Evolutionary conservation across 176 grass and related monocot genomes (phyloP).

Genomic region (Metroxylon sagu): DNA sequence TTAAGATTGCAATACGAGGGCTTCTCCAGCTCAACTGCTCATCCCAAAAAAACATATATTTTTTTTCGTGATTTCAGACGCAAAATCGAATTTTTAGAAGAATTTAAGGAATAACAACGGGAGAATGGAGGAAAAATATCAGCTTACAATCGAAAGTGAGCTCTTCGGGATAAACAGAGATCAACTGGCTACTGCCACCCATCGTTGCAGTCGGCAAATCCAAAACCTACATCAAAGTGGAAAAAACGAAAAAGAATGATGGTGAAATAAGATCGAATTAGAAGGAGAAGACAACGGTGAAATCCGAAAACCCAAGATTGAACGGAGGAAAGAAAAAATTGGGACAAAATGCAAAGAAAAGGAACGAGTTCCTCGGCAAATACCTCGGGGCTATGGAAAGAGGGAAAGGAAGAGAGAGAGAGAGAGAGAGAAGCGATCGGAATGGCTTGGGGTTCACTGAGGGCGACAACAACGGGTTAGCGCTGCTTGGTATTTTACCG

Average conservation of each 20-base stretch:
- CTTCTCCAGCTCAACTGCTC: slow-evolving; percentile 89
- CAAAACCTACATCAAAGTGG: slow-evolving; percentile 5
- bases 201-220: slow-evolving; percentile 32
- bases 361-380: no score
- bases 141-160: slow-evolving; percentile 80
- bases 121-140: slow-evolving; percentile 8
- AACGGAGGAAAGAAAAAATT: slow-evolving; percentile 4
- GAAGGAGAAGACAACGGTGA: no score
- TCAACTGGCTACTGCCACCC: slow-evolving; percentile 64
- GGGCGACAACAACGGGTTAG: slow-evolving; percentile 46
- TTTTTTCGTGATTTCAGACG: not conserved
- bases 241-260: slow-evolving; percentile 16
- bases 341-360: no score
- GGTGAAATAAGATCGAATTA: no score
- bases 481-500: slow-evolving; percentile 25
- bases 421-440: not conserved
- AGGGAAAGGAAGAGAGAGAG: slow-evolving; percentile 2
- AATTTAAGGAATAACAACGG: not conserved
- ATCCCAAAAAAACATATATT: slow-evolving; percentile 10
- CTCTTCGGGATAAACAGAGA: slow-evolving; percentile 83
- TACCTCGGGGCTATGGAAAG: slow-evolving; percentile 1
- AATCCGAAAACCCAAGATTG: no score
- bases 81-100: slow-evolving; percentile 9
- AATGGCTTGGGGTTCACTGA: slow-evolving; percentile 38
- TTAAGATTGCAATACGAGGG: slow-evolving; percentile 92